Percentiles rank a stretch among this genome's conserved stretches.
Conservation (phyloP, 331 rosid species). For the Quercus phellos region DNA sequence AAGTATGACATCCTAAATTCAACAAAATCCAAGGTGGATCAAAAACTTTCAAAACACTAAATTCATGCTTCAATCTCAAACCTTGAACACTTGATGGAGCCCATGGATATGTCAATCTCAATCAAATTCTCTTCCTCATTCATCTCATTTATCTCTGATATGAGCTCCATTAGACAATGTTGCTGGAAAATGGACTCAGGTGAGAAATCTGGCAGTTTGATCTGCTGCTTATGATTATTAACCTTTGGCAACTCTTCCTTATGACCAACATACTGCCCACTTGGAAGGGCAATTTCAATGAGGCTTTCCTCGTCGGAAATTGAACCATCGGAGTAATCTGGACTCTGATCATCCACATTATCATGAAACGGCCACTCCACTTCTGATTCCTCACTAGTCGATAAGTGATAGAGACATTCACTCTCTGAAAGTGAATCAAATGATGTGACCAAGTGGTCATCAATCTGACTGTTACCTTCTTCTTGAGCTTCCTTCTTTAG, state of each 20-base stretch:
- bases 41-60: constrained; percentile 17
- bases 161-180: constrained; percentile 50
- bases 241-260: constrained; percentile 21
- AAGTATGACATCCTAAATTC: constrained; percentile 32
- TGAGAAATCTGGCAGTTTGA: constrained; percentile 29
- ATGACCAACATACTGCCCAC: constrained; percentile 52
- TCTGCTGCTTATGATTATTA: constrained; percentile 30
- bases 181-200: constrained; percentile 37
- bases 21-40: constrained; percentile 43
- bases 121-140: constrained; percentile 86
- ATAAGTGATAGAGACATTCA: constrained; percentile 37
- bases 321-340: constrained; percentile 62
- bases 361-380: constrained; percentile 35
- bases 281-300: constrained; percentile 79
- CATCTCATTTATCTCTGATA: constrained; percentile 68
- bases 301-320: constrained; percentile 95
- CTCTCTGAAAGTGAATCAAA: constrained; percentile 31
- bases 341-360: constrained; percentile 22
- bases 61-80: constrained; percentile 71
- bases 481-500: constrained; percentile 22
- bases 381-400: constrained; percentile 55
- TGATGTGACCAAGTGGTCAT: constrained; percentile 15
- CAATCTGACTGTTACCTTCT: not conserved
- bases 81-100: constrained; percentile 93
- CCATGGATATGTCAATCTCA: constrained; percentile 94